A percentile compares a stretch with the other conserved stretches of the same genome.
Conservation (phyloP, 2,329 filamentous ascomycete species). For the Monilinia aucupariae region DNA sequence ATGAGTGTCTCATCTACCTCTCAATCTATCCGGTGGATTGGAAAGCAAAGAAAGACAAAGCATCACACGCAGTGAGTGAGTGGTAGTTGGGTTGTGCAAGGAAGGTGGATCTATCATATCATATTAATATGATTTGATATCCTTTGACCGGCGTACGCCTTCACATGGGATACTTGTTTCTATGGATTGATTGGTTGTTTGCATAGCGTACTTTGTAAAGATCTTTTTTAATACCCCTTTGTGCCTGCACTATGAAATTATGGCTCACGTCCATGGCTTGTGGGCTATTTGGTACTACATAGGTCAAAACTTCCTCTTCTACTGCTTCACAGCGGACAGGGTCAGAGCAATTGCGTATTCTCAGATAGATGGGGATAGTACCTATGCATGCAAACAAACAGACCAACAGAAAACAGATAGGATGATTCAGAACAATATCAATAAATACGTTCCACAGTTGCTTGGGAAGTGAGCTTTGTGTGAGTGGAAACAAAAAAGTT, state of each 20-base stretch:
- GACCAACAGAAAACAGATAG: background rate
- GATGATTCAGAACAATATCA: constrained; percentile 5
- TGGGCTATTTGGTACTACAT: background rate
- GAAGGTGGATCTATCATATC: background rate
- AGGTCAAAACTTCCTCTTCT: background rate
- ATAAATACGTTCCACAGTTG: background rate
- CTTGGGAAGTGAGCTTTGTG: background rate
- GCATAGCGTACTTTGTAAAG: constrained; percentile 1
- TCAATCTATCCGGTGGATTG: constrained; percentile 8
- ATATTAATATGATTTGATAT: constrained; percentile 7
- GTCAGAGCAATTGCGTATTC: background rate
- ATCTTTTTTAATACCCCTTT: background rate
- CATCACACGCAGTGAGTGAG: constrained; percentile 5
- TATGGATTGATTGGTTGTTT: constrained; percentile 5
- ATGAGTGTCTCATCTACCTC: background rate
- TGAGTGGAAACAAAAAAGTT: background rate
- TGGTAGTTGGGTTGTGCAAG: constrained; percentile 1
- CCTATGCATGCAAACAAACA: background rate
- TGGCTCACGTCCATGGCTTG: background rate
- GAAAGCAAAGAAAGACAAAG: background rate
- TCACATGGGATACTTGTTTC: constrained; percentile 1
- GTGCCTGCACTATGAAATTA: background rate
- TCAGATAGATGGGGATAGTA: background rate
- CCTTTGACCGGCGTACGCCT: background rate
- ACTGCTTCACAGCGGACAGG: background rate